phyloP scores from a whole-genome alignment of 1,284 basidiomycete species.

The Heliocybe sulcata region DNA sequence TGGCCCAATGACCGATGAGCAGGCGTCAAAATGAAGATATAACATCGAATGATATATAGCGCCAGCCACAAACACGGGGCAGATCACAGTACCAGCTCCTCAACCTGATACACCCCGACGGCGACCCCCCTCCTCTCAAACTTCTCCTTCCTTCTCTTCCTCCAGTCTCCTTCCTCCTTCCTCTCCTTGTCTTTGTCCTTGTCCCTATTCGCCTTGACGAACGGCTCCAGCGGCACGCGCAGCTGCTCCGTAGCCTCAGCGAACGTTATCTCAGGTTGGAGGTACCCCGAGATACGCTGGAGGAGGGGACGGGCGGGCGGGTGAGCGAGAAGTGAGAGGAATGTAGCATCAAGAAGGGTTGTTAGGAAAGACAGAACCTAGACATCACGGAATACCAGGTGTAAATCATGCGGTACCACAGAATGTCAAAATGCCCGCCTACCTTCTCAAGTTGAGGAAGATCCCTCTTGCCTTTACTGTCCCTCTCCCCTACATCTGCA shows the following conservation, averaged over 20 bases:
- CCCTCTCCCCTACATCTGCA: not conserved
- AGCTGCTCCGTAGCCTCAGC: conserved; percentile 44
- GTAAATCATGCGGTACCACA: not conserved
- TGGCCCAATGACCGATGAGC: too few species aligned
- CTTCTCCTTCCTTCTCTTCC: conserved; percentile 15
- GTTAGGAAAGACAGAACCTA: conserved; percentile 58
- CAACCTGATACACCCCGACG: not conserved
- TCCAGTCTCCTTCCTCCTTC: conserved; percentile 33
- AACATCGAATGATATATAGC: too few species aligned
- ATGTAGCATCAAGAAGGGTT: conserved; percentile 59
- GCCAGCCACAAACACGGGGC: too few species aligned
- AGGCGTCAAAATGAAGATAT: too few species aligned
- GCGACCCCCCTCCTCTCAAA: conserved; percentile 15
- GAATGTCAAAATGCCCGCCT: conserved; percentile 11
- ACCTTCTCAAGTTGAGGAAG: conserved; percentile 47
- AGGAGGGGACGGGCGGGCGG: conserved; percentile 46
- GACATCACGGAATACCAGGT: not conserved
- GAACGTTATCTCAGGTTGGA: conserved; percentile 46
- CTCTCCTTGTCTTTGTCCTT: conserved; percentile 27
- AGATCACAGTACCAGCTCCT: not conserved
- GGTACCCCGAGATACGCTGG: conserved; percentile 35
- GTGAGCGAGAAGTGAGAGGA: conserved; percentile 55
- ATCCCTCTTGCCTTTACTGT: not conserved
- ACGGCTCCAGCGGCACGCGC: conserved; percentile 53
- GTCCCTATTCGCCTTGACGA: conserved; percentile 21